Evolutionary conservation across 371 early-diverging fungal species (phyloP), one percentile per base, ranked within the genome.

Genomic region (Mucor velutinosus): DNA sequence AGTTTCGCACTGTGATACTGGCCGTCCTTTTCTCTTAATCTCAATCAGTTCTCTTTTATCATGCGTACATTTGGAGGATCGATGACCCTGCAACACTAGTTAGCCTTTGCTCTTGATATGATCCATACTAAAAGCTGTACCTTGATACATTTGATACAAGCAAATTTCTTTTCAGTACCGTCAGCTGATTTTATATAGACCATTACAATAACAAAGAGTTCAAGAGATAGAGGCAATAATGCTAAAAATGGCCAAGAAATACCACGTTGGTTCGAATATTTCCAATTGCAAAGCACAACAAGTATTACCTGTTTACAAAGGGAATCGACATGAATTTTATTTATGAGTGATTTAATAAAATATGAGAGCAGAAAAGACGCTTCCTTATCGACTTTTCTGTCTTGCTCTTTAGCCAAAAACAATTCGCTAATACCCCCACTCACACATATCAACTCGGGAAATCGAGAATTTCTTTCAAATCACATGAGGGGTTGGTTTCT

Each of bases 1-100:
- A 60, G 79, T 80, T 35, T 78, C 77, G 70, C 94, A 94, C 66
- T 94, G 94, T 32, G 90, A 87, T 11, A 89, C 81, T 2, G 94
- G 94, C 25, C 94, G 84, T 27, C 94, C 94, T 76, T 92, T 93
- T 74, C 81, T 85, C 62, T 88, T 82, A 21, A 94, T 88, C 69
- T 87, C 88, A 62, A 87, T 74, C 58, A 93, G 79, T 49, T 83
- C 80, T 53, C 94, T 86, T 63, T 89, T 83, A 4, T 67, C 23
- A 75, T 90, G 90, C 49, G 66, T 76, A 66, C 90, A 90, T 32
- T 76, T 77, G 19, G 87, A 80, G 19, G 88, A 86, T 35, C 90
- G 82, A 71, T 90, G 90, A 21, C 90, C 90, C 76, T 88, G 76
- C n/a, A 19, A 21, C 4, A 14, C 1, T 43, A 0, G 32, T 21